Conservation (phyloP, 75 land plant species). For the Pseudotsuga menziesii region DNA sequence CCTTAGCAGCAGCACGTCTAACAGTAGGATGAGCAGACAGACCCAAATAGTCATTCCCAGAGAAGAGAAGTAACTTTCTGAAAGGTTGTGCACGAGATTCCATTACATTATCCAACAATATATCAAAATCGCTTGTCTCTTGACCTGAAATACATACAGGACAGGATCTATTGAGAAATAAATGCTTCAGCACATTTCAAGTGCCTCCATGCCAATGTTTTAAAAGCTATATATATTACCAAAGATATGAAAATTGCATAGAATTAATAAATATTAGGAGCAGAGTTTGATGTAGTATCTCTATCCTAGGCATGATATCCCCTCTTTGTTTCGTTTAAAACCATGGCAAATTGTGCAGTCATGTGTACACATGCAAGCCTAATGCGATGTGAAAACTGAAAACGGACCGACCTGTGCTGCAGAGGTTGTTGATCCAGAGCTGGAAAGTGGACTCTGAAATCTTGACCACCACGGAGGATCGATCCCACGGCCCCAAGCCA, state of each 20-base stretch:
- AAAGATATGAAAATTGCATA: too few species aligned
- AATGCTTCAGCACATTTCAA: not conserved
- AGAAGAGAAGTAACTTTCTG: conserved; percentile 72
- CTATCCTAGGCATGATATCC: too few species aligned
- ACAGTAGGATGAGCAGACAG: conserved; percentile 88
- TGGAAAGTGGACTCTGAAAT: conserved; percentile 51
- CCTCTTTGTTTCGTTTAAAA: too few species aligned
- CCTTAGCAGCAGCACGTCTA: conserved; percentile 77
- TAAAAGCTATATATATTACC: too few species aligned
- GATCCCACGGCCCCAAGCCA: conserved; percentile 61
- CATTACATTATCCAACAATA: conserved; percentile 12
- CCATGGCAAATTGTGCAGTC: too few species aligned
- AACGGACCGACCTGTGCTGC: conserved; percentile 43
- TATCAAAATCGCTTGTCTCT: conserved; percentile 20
- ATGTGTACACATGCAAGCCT: too few species aligned
- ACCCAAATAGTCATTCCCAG: conserved; percentile 96
- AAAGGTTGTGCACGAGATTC: conserved; percentile 3
- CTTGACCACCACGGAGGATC: conserved; percentile 58
- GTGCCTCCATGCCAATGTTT: not conserved
- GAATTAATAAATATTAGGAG: too few species aligned
- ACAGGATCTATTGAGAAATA: not conserved
- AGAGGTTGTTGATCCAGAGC: conserved; percentile 53
- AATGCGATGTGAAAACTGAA: not conserved
- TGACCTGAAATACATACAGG: conserved; percentile 29
- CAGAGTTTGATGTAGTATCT: too few species aligned